Evolutionary conservation across 371 early-diverging fungal species (phyloP).

Genomic region (Phascolomyces articulosus): DNA sequence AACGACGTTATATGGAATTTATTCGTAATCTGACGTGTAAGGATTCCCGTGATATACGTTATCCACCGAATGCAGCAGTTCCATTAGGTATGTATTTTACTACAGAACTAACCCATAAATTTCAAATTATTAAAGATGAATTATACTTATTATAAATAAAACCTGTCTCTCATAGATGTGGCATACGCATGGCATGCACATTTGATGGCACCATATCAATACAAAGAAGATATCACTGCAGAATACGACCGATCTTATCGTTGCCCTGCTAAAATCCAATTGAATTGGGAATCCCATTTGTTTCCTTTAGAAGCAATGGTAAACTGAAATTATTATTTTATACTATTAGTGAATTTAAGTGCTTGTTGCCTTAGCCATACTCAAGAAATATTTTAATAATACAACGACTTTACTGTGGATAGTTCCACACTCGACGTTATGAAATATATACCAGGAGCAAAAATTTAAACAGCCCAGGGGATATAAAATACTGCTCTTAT

Average conservation of each 20-base stretch:
- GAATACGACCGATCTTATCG: neutral
- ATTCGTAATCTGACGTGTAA: too few relatives aligned
- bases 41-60: too few relatives aligned
- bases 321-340: neutral
- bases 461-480: neutral
- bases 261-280: neutral
- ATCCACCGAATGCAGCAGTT: too few relatives aligned
- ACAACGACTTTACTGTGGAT: too few relatives aligned
- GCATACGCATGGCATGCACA: constrained; percentile 1
- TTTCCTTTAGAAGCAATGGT: constrained; percentile 1
- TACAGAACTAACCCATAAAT: too few relatives aligned
- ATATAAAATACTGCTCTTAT: neutral
- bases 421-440: too few relatives aligned
- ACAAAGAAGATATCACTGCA: neutral
- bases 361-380: too few relatives aligned
- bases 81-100: too few relatives aligned
- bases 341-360: too few relatives aligned
- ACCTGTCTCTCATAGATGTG: neutral
- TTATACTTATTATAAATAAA: too few relatives aligned
- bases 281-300: neutral
- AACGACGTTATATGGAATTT: too few relatives aligned
- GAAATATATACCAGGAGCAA: neutral
- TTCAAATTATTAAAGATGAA: too few relatives aligned
- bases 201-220: neutral
- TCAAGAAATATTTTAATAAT: neutral